Evolutionary conservation across 805 yeast species (phyloP).

Genomic region (Candida palmyrensis): DNA sequence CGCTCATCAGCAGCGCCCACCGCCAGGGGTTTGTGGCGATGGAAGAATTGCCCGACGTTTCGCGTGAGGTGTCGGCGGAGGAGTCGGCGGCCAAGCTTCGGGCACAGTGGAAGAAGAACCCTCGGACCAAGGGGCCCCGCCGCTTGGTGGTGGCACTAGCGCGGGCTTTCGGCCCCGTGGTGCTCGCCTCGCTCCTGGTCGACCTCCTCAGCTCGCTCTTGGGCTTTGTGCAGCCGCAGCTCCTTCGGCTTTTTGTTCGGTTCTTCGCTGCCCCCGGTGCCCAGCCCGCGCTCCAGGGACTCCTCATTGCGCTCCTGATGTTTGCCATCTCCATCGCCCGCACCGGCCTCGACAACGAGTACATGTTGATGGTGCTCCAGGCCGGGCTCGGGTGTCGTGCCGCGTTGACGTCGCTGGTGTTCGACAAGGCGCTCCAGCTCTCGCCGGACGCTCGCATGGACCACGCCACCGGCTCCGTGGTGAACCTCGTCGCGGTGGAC

Average conservation of each 20-base stretch:
- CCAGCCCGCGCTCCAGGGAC: conserved; percentile 51
- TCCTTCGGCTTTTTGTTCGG: conserved; percentile 60
- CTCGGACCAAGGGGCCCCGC: conserved; percentile 1
- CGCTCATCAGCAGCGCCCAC: conserved; percentile 35
- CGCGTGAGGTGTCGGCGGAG: conserved; percentile 19
- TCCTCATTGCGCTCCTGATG: conserved; percentile 58
- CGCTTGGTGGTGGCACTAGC: conserved; percentile 14
- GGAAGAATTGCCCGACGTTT: conserved; percentile 24
- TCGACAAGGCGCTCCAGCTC: conserved; percentile 63
- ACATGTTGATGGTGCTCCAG: conserved; percentile 51
- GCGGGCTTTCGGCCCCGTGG: conserved; percentile 22
- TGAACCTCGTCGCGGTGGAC: conserved; percentile 77
- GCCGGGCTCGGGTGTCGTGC: conserved; percentile 64
- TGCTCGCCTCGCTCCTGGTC: conserved; percentile 15
- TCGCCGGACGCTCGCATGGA: conserved; percentile 59
- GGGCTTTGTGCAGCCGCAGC: conserved; percentile 79
- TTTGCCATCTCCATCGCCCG: conserved; percentile 56
- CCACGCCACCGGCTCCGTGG: conserved; percentile 70
- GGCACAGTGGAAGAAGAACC: conserved; percentile 11
- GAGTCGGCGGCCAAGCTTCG: conserved; percentile 12
- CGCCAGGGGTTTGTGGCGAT: conserved; percentile 31
- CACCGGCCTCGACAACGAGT: conserved; percentile 65
- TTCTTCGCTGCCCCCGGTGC: conserved; percentile 32
- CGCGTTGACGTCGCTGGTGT: conserved; percentile 61
- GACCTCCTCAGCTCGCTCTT: conserved; percentile 19